Percentiles rank a stretch among this genome's conserved stretches.
These are phyloP conservation scores for Solanum rostratum DNA, from an alignment of 257 asterid genomes.

Conservation along the genomic window DNA sequence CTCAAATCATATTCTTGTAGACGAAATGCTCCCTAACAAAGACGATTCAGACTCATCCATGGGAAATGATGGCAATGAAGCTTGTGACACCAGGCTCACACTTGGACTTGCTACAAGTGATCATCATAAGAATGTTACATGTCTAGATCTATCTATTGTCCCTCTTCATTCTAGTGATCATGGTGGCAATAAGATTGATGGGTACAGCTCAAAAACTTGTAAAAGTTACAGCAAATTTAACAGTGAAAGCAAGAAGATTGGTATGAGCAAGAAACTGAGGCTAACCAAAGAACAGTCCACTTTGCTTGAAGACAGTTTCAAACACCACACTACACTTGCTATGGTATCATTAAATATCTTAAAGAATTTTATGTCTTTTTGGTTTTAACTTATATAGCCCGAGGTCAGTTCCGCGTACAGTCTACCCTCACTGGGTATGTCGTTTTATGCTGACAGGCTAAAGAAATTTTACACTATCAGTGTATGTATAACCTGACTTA, in stretches of 20 bases:
- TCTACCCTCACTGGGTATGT: no score
- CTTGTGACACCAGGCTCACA: conserved; percentile 23
- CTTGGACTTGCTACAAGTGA: conserved; percentile 25
- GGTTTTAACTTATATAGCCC: background rate
- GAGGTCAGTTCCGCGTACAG: no score
- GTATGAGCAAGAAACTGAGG: conserved; percentile 42
- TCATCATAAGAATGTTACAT: conserved; percentile 1
- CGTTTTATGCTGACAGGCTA: background rate
- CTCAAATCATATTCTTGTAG: background rate
- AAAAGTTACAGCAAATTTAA: background rate
- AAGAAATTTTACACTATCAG: background rate
- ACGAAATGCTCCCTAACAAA: background rate
- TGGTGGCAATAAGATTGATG: background rate
- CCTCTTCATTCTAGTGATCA: conserved; percentile 15
- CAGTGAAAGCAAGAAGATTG: conserved; percentile 6
- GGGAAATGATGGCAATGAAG: conserved; percentile 22
- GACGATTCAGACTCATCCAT: background rate
- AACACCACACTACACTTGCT: conserved; percentile 26
- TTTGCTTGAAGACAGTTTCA: conserved; percentile 45
- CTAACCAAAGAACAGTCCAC: conserved; percentile 33
- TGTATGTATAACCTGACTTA: background rate
- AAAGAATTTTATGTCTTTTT: background rate
- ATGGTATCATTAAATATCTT: conserved; percentile 14
- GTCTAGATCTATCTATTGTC: conserved; percentile 42
- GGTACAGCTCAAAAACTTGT: conserved; percentile 8